Percentiles rank a stretch among this genome's conserved stretches.
These are phyloP conservation scores for Laetiporus sulphureus DNA, from an alignment of 1,284 basidiomycete species.

Conservation along the genomic window DNA sequence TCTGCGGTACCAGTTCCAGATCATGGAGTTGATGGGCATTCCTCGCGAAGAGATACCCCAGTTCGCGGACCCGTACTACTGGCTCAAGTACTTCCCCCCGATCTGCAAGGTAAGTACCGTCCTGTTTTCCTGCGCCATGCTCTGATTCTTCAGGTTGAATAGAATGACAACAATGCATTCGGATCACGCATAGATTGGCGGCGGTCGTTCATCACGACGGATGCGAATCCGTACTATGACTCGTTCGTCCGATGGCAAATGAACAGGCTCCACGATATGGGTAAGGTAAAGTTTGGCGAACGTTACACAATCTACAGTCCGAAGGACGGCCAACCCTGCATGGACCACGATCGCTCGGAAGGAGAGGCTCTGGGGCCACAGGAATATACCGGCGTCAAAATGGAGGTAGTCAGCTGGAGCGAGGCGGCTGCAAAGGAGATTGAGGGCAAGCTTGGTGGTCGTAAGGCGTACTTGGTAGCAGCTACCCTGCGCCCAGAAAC, in stretches of 20 bases:
- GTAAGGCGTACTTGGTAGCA: constrained; percentile 89
- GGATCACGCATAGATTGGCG: constrained; percentile 98
- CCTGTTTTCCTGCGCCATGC: constrained; percentile 7
- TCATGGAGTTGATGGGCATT: constrained; percentile 92
- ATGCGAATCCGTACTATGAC: constrained; percentile 97
- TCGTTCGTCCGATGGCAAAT: constrained; percentile 98
- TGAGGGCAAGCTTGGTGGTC: constrained; percentile 63
- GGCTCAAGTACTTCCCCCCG: constrained; percentile 95
- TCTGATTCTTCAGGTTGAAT: constrained; percentile 1
- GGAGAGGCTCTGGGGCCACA: constrained; percentile 96
- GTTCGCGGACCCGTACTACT: constrained; percentile 91
- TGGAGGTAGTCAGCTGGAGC: constrained; percentile 87
- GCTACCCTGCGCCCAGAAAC: constrained; percentile 97
- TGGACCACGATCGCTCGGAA: constrained; percentile 98
- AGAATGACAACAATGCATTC: constrained; percentile 81
- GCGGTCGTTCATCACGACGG: constrained; percentile 90
- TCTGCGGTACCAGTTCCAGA: constrained; percentile 97
- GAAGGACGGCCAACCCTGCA: constrained; percentile 99
- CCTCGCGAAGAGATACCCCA: constrained; percentile 89
- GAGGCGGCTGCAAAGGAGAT: constrained; percentile 54
- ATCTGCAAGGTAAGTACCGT: constrained; percentile 70
- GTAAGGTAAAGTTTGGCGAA: constrained; percentile 97
- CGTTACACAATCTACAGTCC: constrained; percentile 98
- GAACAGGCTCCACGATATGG: constrained; percentile 83
- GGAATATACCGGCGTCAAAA: constrained; percentile 95